A percentile compares a stretch with the other conserved stretches of the same genome.
phyloP scores from a whole-genome alignment of 2,329 filamentous ascomycete species.

The Penicillium paneum region DNA sequence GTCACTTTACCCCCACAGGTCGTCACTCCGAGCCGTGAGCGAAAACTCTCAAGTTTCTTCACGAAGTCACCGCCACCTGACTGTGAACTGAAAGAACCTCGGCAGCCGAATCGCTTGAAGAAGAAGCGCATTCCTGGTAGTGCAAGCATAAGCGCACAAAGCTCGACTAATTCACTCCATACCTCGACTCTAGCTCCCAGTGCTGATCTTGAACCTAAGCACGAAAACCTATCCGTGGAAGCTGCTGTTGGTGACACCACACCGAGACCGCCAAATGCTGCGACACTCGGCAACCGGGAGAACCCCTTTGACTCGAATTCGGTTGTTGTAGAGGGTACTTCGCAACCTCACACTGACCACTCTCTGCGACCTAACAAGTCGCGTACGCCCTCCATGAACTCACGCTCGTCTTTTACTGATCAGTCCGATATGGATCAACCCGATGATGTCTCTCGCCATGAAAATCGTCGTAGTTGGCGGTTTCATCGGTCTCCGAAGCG shows the following conservation, averaged over 20 bases:
- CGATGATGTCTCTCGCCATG: conserved; percentile 60
- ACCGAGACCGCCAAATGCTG: conserved; percentile 33
- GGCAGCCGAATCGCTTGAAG: conserved; percentile 83
- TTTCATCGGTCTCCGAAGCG: conserved; percentile 58
- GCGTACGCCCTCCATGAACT: conserved; percentile 72
- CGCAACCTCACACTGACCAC: conserved; percentile 45
- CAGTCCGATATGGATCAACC: conserved; percentile 74
- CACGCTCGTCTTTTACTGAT: conserved; percentile 68
- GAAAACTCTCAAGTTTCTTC: conserved; percentile 67
- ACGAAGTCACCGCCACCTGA: conserved; percentile 62
- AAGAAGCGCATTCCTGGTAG: conserved; percentile 80
- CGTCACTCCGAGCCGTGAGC: conserved; percentile 62
- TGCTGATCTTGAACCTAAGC: conserved; percentile 26
- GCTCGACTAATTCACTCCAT: conserved; percentile 75
- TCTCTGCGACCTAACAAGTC: conserved; percentile 67
- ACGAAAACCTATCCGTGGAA: conserved; percentile 21
- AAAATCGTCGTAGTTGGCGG: conserved; percentile 70
- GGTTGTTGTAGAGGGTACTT: conserved; percentile 39
- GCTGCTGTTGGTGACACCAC: conserved; percentile 31
- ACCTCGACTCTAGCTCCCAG: conserved; percentile 45
- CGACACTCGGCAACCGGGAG: conserved; percentile 30
- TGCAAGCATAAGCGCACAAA: conserved; percentile 81
- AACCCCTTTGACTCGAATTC: conserved; percentile 21
- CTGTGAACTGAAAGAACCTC: conserved; percentile 57
- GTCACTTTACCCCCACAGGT: conserved; percentile 40